Conservation (phyloP, 2,329 filamentous ascomycete species). For the Penicillium sp. region DNA sequence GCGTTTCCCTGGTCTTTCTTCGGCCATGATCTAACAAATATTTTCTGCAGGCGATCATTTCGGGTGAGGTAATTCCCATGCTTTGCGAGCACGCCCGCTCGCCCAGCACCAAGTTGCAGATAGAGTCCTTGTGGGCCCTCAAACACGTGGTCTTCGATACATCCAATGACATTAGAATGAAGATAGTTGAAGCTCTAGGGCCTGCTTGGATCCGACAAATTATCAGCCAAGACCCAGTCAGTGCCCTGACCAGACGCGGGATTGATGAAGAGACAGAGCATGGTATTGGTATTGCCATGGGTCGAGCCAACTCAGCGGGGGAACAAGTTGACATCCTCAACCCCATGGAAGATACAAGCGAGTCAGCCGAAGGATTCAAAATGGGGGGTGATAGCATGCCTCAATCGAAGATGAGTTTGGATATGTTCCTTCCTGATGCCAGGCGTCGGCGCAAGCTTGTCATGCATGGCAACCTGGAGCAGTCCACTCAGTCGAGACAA, state of each 20-base stretch:
- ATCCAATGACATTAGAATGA: conserved; percentile 70
- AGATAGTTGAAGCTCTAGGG: conserved; percentile 73
- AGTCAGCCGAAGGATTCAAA: conserved; percentile 33
- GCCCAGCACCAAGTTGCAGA: conserved; percentile 71
- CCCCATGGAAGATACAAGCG: conserved; percentile 40
- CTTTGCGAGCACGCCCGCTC: conserved; percentile 85
- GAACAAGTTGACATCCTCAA: conserved; percentile 62
- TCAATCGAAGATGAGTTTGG: conserved; percentile 41
- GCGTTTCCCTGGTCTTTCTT: not conserved
- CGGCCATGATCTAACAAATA: conserved; percentile 5
- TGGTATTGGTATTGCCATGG: conserved; percentile 48
- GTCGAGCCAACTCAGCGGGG: conserved; percentile 59
- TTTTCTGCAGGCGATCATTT: conserved; percentile 63
- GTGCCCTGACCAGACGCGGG: conserved; percentile 27
- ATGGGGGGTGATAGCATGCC: conserved; percentile 40
- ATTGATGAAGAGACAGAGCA: conserved; percentile 34
- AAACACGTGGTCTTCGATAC: conserved; percentile 83
- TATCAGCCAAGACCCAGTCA: conserved; percentile 60
- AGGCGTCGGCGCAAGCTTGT: conserved; percentile 43
- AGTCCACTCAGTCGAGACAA: conserved; percentile 65
- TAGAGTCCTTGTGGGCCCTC: conserved; percentile 89
- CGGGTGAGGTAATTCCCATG: conserved; percentile 71
- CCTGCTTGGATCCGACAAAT: conserved; percentile 78
- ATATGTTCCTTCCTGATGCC: conserved; percentile 39
- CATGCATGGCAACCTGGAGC: conserved; percentile 67